Base-by-base conservation (phyloP, 495 filamentous ascomycete genomes). In the Talaromyces wortmannii region DNA sequence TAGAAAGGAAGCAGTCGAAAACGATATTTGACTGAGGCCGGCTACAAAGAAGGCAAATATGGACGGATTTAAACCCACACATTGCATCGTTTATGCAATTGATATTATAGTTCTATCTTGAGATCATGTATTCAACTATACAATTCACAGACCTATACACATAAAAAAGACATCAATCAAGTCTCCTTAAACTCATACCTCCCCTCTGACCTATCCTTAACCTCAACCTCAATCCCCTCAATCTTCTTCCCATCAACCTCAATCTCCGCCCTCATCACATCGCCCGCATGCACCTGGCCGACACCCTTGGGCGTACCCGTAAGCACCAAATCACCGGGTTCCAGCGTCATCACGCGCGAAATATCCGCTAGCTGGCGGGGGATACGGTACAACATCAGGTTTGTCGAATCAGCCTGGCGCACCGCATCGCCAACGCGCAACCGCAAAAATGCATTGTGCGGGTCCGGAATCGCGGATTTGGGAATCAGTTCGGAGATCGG, bases 241-340 rank as follows among this genome's bases (percentile, higher is more conserved):
- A 97, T 70, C 70, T 92, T 91, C 75, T 86, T 84, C 40, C 92
- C 94, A 59, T 79, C 71, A 43, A 96, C 84, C 67, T 81, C 83
- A 59, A 97, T 79, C 15, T 94, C 89, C 16, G 90, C 90, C 53
- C 76, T 86, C 86, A 98, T 90, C 15, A 92, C 78, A 78, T 98
- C 95, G 1, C 94, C 94, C 3, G 87, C 81, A 50, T 82, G 79
- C 11, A 97, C 92, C 17, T 81, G 78, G 1, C 94, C 94, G 31
- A 97, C 95, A 8, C 94, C 94, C 79, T 97, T 97, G 43, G 94
- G 94, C 48, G 94, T 98, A 43, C 94, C 94, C 30, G 94, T 97
- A 59, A 98, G 71, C 40, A 98, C 82, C 65, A 97, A 80, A 73
- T 98, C 94, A 44, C 92, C 94, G 66, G 87, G 78, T 74, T 95